Evolutionary conservation across 2,329 filamentous ascomycete species (phyloP).

Genomic region (Fusarium tjaetaba): DNA sequence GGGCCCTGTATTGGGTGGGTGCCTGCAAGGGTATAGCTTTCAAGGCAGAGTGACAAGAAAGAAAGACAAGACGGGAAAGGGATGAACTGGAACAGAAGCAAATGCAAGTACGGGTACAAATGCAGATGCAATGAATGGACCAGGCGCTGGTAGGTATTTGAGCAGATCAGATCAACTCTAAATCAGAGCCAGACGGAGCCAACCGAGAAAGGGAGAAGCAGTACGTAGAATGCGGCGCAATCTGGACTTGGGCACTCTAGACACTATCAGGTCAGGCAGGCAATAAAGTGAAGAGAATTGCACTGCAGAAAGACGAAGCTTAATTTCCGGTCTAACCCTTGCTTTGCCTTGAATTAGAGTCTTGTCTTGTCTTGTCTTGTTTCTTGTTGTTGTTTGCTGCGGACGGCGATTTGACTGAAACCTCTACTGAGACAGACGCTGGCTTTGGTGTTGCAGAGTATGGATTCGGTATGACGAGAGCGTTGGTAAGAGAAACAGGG

Average conservation of each 20-base stretch:
- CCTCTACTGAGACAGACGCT: conserved; percentile 29
- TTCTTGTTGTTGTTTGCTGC: conserved; percentile 24
- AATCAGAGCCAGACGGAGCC: conserved; percentile 6
- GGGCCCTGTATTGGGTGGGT: conserved; percentile 11
- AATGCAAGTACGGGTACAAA: background rate
- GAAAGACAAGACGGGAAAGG: background rate
- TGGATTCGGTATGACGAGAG: conserved; percentile 9
- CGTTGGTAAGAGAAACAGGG: background rate
- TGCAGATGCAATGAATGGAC: background rate
- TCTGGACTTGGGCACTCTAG: conserved; percentile 4
- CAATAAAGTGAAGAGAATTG: background rate
- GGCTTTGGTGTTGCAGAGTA: conserved; percentile 2
- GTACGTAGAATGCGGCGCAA: conserved; percentile 25
- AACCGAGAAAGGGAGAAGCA: conserved; percentile 27
- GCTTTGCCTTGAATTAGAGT: conserved; percentile 2
- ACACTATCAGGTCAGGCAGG: background rate
- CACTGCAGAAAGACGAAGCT: conserved; percentile 22
- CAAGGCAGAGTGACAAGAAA: conserved; percentile 9
- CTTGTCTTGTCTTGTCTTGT: background rate
- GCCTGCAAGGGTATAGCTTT: conserved; percentile 8
- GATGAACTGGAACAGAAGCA: conserved; percentile 12
- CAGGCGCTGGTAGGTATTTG: conserved; percentile 12
- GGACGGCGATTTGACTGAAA: conserved; percentile 34
- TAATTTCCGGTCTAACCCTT: conserved; percentile 21
- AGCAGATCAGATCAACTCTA: conserved; percentile 20